Evolutionary conservation across 2,329 filamentous ascomycete species (phyloP), one percentile per base, ranked within the genome.

Genomic region (Fusarium mangiferae): DNA sequence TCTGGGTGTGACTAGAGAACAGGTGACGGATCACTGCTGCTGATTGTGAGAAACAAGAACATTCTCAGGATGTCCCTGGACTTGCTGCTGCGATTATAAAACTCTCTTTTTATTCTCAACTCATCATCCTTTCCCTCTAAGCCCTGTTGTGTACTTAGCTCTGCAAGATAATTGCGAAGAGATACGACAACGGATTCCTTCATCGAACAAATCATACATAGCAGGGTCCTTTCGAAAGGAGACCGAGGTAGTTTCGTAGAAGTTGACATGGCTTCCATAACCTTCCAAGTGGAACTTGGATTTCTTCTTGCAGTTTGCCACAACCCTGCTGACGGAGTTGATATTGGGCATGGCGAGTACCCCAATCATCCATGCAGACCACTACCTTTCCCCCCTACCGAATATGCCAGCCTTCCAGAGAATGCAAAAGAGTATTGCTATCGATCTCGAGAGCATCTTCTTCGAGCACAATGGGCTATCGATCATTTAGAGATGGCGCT

Each of bases 401-500:
- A 14, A 22, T 63, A 33, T 22, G 44, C 35, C 11, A 51, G 24
- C 13, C 9, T 44, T 33, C 66, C 57, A 13, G 10, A 20, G 33
- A 56, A 41, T 18, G 14, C 13, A 13, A 26, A 42, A 12, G 24
- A 30, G 14, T n/a, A 52, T 24, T n/a, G 33, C 28, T 12, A 44
- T n/a, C 12, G 36, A 14, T 15, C 51, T 26, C 56, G 42, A 20
- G 14, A 62, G 15, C 28, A 62, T 28, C 56, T 68, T 5, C 24
- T 56, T 33, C 44, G 30, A 44, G 48, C 66, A 22, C 66, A 51
- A 41, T 68, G 64, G 66, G 65, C 44, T 28, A 55, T 64, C n/a
- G 57, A 56, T 30, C 41, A 46, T 22, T 39, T 69, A 10, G 51
- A 69, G 30, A 33, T n/a, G 30, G 45, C n/a, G 7, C n/a, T 64